Evolutionary conservation across 176 grass and related monocot species (phyloP).

Genomic region (Eragrostis curvula): DNA sequence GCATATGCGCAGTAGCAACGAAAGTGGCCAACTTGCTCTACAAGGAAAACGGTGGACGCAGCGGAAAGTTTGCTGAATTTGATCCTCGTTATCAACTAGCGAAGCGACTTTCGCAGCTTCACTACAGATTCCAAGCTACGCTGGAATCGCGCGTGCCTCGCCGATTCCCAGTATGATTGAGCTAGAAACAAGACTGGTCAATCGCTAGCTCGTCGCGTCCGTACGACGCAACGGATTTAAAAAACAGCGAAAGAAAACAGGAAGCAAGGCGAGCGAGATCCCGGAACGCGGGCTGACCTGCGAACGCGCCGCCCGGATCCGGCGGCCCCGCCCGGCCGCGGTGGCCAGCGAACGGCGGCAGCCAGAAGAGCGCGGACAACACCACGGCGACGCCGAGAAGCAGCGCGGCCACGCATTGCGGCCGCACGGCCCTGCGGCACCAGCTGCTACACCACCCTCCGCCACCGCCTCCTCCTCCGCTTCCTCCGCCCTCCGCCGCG

Average conservation of each 20-base stretch:
- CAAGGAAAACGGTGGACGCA: background rate
- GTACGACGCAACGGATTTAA: slow-evolving; percentile 13
- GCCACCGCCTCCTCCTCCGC: background rate
- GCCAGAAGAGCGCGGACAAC: slow-evolving; percentile 73
- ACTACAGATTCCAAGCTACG: background rate
- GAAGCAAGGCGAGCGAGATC: slow-evolving; percentile 34
- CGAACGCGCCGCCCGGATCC: slow-evolving; percentile 34
- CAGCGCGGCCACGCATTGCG: slow-evolving; percentile 61
- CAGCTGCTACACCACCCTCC: background rate
- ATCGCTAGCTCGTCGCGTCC: slow-evolving; percentile 15
- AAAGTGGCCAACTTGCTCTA: slow-evolving; percentile 15
- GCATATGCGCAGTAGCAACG: background rate
- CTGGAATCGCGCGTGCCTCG: background rate
- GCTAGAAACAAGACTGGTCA: slow-evolving; percentile 16
- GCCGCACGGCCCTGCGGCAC: slow-evolving; percentile 46
- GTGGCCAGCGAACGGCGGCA: slow-evolving; percentile 65
- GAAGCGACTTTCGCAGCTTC: background rate
- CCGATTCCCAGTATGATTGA: background rate
- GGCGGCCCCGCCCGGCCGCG: slow-evolving; percentile 12
- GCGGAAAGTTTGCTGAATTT: slow-evolving; percentile 1
- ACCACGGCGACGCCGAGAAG: slow-evolving; percentile 65
- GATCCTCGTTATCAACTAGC: background rate
- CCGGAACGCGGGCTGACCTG: slow-evolving; percentile 56
- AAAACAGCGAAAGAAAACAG: background rate
- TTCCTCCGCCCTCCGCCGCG: slow-evolving; percentile 6